These are phyloP conservation scores for Aspergillus puulaauensis DNA, from an alignment of 2,329 filamentous ascomycete genomes.

Conservation along the genomic window DNA sequence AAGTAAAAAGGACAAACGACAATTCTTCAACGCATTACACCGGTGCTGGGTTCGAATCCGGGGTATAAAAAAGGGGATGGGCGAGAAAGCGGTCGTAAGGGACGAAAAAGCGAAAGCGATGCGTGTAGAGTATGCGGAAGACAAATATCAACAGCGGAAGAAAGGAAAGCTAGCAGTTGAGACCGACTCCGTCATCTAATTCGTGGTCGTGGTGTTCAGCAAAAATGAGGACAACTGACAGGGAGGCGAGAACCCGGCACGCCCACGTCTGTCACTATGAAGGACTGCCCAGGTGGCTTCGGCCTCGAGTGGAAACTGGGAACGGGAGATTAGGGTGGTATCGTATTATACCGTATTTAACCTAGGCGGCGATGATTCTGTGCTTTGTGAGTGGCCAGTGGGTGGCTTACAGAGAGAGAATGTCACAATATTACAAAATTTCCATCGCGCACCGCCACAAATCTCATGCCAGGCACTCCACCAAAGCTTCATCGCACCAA, in stretches of 20 bases:
- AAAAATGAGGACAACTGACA: slow-evolving; percentile 3
- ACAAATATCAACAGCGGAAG: slow-evolving; percentile 1
- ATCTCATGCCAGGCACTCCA: slow-evolving; percentile 16
- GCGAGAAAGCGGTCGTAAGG: not conserved
- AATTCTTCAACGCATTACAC: slow-evolving; percentile 18
- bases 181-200: slow-evolving; percentile 9
- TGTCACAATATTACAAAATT: slow-evolving; percentile 6
- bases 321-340: slow-evolving; percentile 1
- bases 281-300: not conserved
- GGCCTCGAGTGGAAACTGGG: not conserved
- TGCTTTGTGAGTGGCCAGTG: not conserved
- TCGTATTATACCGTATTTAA: not conserved
- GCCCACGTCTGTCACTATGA: slow-evolving; percentile 3
- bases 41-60: slow-evolving; percentile 5
- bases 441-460: slow-evolving; percentile 21
- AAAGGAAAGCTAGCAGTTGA: slow-evolving; percentile 4
- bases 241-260: slow-evolving; percentile 3
- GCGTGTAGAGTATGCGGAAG: slow-evolving; percentile 5
- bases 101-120: not conserved
- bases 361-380: not conserved
- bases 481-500: slow-evolving; percentile 15
- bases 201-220: slow-evolving; percentile 4
- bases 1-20: slow-evolving; percentile 7
- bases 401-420: not conserved
- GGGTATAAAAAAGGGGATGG: slow-evolving; percentile 6